Evolutionary conservation across 768 basidiomycete species (phyloP), one percentile per base, ranked within the genome.

Genomic region (Boletales sp.): DNA sequence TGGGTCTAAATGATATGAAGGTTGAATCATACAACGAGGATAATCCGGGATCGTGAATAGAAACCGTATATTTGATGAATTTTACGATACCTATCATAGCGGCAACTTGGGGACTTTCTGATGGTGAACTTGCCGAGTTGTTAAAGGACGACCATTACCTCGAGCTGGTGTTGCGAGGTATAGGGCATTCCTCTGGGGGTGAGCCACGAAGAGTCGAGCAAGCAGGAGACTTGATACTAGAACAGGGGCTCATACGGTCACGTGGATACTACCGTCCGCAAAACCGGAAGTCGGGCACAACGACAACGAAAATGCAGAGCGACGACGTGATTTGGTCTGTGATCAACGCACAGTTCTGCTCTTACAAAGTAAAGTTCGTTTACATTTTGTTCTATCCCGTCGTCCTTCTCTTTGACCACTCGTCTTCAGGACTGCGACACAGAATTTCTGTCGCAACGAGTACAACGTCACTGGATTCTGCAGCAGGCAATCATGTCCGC

Each of bases 321-420:
- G 95, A 99, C 88, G 95, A 98, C 72, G 89, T 97, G 57, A 97
- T 99, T 57, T 99, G 95, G 95, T 90, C 85, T 17, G 90, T 94
- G 30, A 93, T 94, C 66, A 92, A 91, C 70, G 79, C 82, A 49
- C 91, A 93, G 61, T 97, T 97, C 70, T 99, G 96, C 75, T 96
- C 95, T 0, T 99, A 95, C 72, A 98, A 97, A 88, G 94, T 99
- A 78, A 98, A 95, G 95, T 94, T 60, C 66, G 90, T 75, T 19
- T 30, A 10, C 41, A 49, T 43, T 13, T 34, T 10, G 14, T 35
- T 28, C 42, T n/a, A 42, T 4, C 3, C 19, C 17, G 37, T 28
- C 9, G 36, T 41, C 56, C 54, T 46, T 58, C 46, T 15, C 28
- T 25, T 36, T 53, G 49, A 57, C 47, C 39, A 8, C 30, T 8